Conservation (phyloP, 164 flowering plant genomes). For the Cinnamomum chago region DNA sequence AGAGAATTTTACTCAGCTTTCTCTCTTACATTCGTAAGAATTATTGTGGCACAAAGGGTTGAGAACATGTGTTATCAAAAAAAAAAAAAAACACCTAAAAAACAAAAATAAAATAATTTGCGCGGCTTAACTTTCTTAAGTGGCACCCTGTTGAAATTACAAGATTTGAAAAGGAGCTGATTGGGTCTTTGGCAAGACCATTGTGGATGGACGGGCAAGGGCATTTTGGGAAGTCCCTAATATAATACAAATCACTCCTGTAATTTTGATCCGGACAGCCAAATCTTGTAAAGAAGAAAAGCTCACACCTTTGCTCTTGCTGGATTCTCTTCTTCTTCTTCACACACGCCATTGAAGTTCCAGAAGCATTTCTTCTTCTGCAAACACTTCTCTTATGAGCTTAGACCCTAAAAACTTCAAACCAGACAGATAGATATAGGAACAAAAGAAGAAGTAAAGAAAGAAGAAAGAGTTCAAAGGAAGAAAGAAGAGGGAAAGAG, state of each 20-base stretch:
- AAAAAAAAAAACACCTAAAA: too few relatives aligned
- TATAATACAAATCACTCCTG: not conserved
- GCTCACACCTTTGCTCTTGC: not conserved
- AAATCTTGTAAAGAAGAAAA: not conserved
- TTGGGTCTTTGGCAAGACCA: not conserved
- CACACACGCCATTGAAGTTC: not conserved
- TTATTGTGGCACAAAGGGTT: too few relatives aligned
- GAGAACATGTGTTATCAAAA: too few relatives aligned
- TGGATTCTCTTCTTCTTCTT: not conserved
- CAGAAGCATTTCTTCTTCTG: not conserved
- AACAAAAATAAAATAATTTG: too few relatives aligned
- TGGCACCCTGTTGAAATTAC: too few relatives aligned
- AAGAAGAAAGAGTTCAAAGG: not conserved
- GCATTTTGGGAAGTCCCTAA: not conserved
- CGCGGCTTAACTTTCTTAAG: too few relatives aligned
- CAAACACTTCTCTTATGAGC: not conserved
- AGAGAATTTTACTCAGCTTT: too few relatives aligned
- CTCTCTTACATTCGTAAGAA: too few relatives aligned
- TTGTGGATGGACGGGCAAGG: not conserved
- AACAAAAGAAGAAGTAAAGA: not conserved
- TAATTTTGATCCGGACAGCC: not conserved
- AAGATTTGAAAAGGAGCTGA: too few relatives aligned
- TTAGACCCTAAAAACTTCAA: not conserved
- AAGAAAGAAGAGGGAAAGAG: not conserved
- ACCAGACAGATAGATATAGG: not conserved